phyloP scores from a whole-genome alignment of 164 flowering plant species.

The Umbellularia californica region DNA sequence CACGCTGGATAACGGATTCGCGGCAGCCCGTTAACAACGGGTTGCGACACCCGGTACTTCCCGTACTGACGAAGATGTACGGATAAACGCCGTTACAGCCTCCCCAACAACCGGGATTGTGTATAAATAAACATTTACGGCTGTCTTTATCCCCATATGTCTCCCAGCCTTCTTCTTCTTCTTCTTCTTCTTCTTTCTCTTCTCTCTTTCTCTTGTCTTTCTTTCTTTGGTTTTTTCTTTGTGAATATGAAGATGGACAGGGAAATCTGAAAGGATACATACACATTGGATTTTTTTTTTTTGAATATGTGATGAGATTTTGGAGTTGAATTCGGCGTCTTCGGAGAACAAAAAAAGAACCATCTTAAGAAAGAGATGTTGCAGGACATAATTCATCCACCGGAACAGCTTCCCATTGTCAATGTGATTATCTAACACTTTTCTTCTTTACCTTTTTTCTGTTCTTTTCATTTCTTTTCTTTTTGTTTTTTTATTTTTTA shows the following conservation, averaged over 20 bases:
- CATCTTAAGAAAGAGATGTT: conserved; percentile 21
- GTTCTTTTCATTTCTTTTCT: neutral
- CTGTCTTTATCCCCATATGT: neutral
- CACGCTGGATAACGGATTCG: neutral
- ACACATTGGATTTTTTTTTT: too few relatives aligned
- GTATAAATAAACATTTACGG: neutral
- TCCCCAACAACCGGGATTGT: neutral
- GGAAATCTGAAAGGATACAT: too few relatives aligned
- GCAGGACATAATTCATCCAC: conserved; percentile 36
- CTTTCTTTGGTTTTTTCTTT: neutral
- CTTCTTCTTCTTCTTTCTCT: neutral
- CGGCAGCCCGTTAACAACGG: conserved; percentile 5
- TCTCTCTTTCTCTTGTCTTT: neutral
- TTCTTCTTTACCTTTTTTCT: too few relatives aligned
- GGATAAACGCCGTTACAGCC: neutral
- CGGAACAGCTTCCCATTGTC: conserved; percentile 35
- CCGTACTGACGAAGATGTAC: neutral
- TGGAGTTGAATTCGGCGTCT: neutral
- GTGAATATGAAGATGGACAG: too few relatives aligned
- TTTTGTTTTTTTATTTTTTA: neutral
- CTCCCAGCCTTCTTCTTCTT: neutral
- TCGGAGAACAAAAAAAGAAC: neutral
- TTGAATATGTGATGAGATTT: neutral
- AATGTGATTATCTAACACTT: conserved; percentile 2
- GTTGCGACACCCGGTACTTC: neutral